These are phyloP conservation scores for Aspergillus jensenii DNA, from an alignment of 2,329 filamentous ascomycete genomes.

Conservation along the genomic window DNA sequence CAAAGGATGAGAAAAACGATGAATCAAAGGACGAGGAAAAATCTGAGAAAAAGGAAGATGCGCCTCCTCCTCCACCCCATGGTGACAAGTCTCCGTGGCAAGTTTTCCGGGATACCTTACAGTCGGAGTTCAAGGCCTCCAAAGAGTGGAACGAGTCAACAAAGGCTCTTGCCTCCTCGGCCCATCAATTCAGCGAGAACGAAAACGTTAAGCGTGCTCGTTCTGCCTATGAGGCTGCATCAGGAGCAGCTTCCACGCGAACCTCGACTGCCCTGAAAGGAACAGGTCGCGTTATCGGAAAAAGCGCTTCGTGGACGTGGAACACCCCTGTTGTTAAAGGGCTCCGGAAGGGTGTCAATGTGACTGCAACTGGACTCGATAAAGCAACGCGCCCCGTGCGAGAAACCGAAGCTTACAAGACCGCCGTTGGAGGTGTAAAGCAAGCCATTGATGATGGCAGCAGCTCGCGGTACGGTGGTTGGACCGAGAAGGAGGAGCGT, in stretches of 20 bases:
- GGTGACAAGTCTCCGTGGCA: conserved; percentile 99
- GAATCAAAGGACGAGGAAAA: conserved; percentile 46
- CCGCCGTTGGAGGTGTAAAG: conserved; percentile 62
- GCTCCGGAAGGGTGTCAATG: conserved; percentile 79
- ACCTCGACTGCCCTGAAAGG: conserved; percentile 79
- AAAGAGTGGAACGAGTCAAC: conserved; percentile 99
- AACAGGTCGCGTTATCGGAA: conserved; percentile 83
- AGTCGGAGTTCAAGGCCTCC: conserved; percentile 89
- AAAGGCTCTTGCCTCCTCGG: conserved; percentile 85
- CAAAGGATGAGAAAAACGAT: conserved; percentile 45
- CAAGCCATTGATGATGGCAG: conserved; percentile 96
- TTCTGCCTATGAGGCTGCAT: conserved; percentile 82
- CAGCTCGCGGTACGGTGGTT: conserved; percentile 92
- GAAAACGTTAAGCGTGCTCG: conserved; percentile 84
- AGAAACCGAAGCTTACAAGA: conserved; percentile 91
- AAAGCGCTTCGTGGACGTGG: conserved; percentile 95
- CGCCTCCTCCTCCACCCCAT: conserved; percentile 81
- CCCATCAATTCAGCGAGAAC: conserved; percentile 89
- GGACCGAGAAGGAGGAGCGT: conserved; percentile 94
- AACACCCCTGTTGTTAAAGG: conserved; percentile 92
- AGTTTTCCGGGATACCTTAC: conserved; percentile 96
- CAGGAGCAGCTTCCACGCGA: conserved; percentile 75
- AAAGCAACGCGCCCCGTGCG: conserved; percentile 93
- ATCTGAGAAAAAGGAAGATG: conserved; percentile 46
- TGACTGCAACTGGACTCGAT: conserved; percentile 82